phyloP scores from a whole-genome alignment of 192 early-diverging fungal species.

The Coemansia erecta region DNA sequence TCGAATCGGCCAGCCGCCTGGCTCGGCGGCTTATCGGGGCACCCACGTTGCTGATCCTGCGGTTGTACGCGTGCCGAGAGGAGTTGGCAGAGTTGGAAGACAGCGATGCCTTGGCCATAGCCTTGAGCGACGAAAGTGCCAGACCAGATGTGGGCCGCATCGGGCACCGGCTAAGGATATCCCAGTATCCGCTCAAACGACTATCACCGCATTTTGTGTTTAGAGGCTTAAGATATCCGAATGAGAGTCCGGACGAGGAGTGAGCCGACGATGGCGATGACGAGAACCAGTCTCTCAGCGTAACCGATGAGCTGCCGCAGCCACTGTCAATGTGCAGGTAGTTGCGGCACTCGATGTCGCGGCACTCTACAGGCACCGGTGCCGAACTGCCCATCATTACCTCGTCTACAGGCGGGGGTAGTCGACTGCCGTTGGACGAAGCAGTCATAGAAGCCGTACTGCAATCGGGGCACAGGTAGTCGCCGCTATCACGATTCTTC shows the following conservation, averaged over 20 bases:
- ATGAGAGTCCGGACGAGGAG: background rate
- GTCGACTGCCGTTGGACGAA: too few species aligned
- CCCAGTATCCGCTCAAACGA: conserved; percentile 34
- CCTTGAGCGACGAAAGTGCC: conserved; percentile 35
- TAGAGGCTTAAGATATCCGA: background rate
- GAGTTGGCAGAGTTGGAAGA: background rate
- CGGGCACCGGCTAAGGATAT: conserved; percentile 37
- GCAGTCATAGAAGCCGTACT: too few species aligned
- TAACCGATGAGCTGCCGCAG: background rate
- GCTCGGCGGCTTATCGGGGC: background rate
- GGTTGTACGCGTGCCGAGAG: background rate
- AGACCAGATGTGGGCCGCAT: conserved; percentile 48
- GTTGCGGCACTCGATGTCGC: conserved; percentile 10
- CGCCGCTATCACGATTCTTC: too few species aligned
- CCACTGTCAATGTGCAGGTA: background rate
- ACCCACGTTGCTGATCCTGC: background rate
- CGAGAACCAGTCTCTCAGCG: conserved; percentile 4
- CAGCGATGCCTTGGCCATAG: conserved; percentile 23
- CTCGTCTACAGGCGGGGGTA: conserved; percentile 7
- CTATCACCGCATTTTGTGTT: background rate
- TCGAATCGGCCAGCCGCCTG: background rate
- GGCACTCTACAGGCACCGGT: background rate
- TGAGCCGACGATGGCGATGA: background rate
- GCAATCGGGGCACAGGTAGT: conserved; percentile 10
- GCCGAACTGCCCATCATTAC: conserved; percentile 5